phyloP scores from a whole-genome alignment of 148 eudicot species.

The Cornus florida region DNA sequence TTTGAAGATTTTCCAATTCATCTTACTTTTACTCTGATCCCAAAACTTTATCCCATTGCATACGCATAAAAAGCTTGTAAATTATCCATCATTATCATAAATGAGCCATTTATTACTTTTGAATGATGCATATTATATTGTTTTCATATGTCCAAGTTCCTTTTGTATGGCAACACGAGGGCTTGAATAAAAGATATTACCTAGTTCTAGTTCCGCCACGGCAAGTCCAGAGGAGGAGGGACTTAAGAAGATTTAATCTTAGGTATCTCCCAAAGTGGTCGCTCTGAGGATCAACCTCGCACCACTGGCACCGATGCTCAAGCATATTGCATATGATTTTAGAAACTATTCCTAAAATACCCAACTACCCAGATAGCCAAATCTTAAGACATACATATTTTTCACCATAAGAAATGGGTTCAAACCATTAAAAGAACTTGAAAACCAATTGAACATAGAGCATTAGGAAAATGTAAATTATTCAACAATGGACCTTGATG shows the following conservation, averaged over 20 bases:
- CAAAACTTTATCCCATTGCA: neutral
- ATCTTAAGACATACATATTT: too few relatives aligned
- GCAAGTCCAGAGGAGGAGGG: too few relatives aligned
- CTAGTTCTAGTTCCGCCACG: too few relatives aligned
- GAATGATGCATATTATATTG: neutral
- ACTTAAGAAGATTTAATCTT: too few relatives aligned
- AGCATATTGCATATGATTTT: neutral
- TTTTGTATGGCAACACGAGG: neutral
- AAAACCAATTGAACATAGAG: neutral
- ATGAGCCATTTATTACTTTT: neutral
- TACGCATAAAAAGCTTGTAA: neutral
- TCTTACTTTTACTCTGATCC: neutral
- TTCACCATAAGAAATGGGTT: too few relatives aligned
- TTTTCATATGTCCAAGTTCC: neutral
- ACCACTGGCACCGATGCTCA: too few relatives aligned
- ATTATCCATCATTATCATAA: neutral
- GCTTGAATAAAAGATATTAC: neutral
- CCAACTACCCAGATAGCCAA: neutral
- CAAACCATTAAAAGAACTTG: neutral
- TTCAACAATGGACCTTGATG: too few relatives aligned
- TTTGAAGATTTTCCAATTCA: neutral
- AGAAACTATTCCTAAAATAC: neutral
- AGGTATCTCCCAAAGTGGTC: too few relatives aligned
- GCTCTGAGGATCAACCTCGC: too few relatives aligned
- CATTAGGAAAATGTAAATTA: neutral